These are phyloP conservation scores for Fistulinella cinereoalba DNA, from an alignment of 1,284 basidiomycete species.

Conservation along the genomic window DNA sequence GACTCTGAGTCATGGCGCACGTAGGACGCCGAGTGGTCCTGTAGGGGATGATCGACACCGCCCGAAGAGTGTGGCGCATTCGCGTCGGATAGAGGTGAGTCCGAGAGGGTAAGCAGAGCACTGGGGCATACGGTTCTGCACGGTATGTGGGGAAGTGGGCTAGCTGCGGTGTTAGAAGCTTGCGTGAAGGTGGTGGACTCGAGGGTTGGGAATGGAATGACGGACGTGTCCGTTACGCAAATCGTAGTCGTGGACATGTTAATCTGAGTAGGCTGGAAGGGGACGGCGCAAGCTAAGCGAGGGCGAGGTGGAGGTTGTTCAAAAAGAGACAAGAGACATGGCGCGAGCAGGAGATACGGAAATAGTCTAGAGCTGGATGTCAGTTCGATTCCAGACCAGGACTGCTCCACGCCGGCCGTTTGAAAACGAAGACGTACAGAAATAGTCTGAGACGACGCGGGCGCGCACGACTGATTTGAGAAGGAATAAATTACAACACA, in stretches of 20 bases:
- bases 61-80: constrained; percentile 8
- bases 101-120: constrained; percentile 10
- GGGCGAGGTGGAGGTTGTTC: constrained; percentile 3
- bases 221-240: constrained; percentile 36
- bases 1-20: constrained; percentile 33
- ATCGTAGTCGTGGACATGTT: constrained; percentile 28
- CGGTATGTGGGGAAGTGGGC: constrained; percentile 40
- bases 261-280: constrained; percentile 1
- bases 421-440: constrained; percentile 11
- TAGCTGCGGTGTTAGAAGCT: constrained; percentile 50
- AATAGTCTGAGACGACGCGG: constrained; percentile 3
- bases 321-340: constrained; percentile 19
- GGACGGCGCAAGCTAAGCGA: background rate
- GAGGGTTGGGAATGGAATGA: constrained; percentile 35
- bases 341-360: constrained; percentile 7
- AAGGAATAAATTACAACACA: background rate
- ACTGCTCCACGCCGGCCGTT: background rate
- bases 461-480: background rate
- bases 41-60: constrained; percentile 10
- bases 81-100: constrained; percentile 12
- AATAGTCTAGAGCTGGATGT: background rate
- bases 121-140: constrained; percentile 14
- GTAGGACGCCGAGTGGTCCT: constrained; percentile 10
- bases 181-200: constrained; percentile 36
- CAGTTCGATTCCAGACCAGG: constrained; percentile 16